Percentiles rank a stretch among this genome's conserved stretches.
phyloP scores from a whole-genome alignment of 495 filamentous ascomycete genomes.

The Penicillium bovifimosum region DNA sequence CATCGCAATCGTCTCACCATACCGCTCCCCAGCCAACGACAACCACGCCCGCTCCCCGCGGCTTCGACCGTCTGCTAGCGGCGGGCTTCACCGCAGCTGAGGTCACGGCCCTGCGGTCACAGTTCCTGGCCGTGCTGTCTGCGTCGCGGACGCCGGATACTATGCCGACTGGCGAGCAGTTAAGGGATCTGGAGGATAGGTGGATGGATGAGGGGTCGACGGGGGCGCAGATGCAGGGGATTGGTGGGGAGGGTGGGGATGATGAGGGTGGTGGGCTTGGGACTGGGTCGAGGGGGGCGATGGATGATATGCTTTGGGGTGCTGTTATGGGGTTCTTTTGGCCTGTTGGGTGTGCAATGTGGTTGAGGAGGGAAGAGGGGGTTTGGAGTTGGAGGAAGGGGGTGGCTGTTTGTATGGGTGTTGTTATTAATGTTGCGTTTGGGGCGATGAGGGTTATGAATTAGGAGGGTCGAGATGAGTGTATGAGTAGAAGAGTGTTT shows the following conservation, averaged over 20 bases:
- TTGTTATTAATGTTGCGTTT: constrained; percentile 68
- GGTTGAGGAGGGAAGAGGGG: constrained; percentile 82
- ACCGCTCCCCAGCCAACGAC: constrained; percentile 20
- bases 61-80: constrained; percentile 80
- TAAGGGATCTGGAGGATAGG: constrained; percentile 71
- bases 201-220: constrained; percentile 80
- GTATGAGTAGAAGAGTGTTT: not conserved
- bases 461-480: constrained; percentile 12
- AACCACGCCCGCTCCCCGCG: constrained; percentile 62
- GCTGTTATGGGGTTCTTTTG: constrained; percentile 91
- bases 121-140: constrained; percentile 76
- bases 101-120: constrained; percentile 72
- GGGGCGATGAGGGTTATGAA: constrained; percentile 56
- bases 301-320: constrained; percentile 85
- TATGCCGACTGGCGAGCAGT: constrained; percentile 61
- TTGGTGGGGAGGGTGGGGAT: constrained; percentile 28
- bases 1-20: not conserved
- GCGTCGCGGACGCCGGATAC: constrained; percentile 76
- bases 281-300: constrained; percentile 40
- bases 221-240: constrained; percentile 32
- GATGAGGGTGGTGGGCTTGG: constrained; percentile 50
- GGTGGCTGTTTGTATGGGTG: constrained; percentile 76
- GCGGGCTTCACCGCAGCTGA: constrained; percentile 78
- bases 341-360: constrained; percentile 78
- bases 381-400: constrained; percentile 78